A percentile compares a stretch with the other conserved stretches of the same genome.
These are phyloP conservation scores for Phoenix dactylifera DNA, from an alignment of 176 grass and related monocot species.

Conservation along the genomic window DNA sequence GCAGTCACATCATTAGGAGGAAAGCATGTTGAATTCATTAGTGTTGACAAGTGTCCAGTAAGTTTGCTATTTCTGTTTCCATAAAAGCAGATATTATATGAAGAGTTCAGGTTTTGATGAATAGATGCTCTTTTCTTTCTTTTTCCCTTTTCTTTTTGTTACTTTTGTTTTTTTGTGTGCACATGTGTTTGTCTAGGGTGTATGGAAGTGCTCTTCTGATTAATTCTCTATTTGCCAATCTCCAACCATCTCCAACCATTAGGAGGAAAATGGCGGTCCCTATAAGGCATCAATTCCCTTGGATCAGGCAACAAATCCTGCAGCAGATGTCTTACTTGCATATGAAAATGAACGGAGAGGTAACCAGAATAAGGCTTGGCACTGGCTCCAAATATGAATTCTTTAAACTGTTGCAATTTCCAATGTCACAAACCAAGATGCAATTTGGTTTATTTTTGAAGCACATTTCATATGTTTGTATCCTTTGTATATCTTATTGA, in stretches of 20 bases:
- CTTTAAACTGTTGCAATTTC: too few relatives aligned
- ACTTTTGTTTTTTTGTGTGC: slow-evolving; percentile 5
- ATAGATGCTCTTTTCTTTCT: background rate
- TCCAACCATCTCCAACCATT: background rate
- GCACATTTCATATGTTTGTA: too few relatives aligned
- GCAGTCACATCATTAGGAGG: slow-evolving; percentile 69
- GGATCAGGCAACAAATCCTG: slow-evolving; percentile 71
- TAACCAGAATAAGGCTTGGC: slow-evolving; percentile 9
- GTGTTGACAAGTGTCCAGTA: slow-evolving; percentile 81
- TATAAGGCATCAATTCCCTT: slow-evolving; percentile 96
- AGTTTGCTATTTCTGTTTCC: slow-evolving; percentile 8
- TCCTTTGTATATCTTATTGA: too few relatives aligned
- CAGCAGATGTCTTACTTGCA: slow-evolving; percentile 93
- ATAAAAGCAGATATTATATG: too few relatives aligned
- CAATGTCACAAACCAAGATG: background rate
- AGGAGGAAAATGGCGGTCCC: slow-evolving; percentile 97
- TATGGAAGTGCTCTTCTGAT: too few relatives aligned
- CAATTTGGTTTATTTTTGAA: background rate
- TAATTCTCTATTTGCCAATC: too few relatives aligned
- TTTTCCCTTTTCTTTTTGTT: background rate
- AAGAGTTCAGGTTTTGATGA: too few relatives aligned
- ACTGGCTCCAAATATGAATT: too few relatives aligned
- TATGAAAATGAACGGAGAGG: slow-evolving; percentile 99
- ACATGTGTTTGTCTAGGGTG: too few relatives aligned
- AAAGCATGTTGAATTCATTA: slow-evolving; percentile 81